Evolutionary conservation across 345 rosid genomes (phyloP), one percentile per base, ranked within the genome.

Genomic region (Excoecaria cochinchinensis): DNA sequence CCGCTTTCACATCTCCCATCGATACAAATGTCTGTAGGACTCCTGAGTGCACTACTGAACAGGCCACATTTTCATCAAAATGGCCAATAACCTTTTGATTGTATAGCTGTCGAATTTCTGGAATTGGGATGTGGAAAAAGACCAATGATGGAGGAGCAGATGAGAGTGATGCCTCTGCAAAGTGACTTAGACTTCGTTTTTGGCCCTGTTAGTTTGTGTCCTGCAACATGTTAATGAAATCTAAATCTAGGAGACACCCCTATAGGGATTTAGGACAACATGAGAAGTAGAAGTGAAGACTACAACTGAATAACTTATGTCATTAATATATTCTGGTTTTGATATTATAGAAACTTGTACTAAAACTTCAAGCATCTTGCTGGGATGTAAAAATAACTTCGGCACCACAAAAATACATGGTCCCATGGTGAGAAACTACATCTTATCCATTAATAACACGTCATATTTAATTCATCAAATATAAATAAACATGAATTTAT

Each of bases 71-170:
- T 80, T 94, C 97, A 76, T 89, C 95, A 74, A 90, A 89, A 79
- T 86, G 84, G 58, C 97, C 98, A 22, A 84, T 42, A 40, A 90
- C 75, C 71, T 83, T 84, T 69, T 80, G 86, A 82, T 84, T 57
- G 86, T 85, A 90, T 51, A 92, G 82, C 64, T 85, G 86, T 60
- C 84, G 85, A 47, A 91, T 85, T 83, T 92, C 98, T 5, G 82
- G 87, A 58, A 94, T 87, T 38, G 97, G 95, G 67, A 94, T 91
- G 77, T 94, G 98, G 87, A 94, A 94, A 77, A 94, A 94, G 44
- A 88, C 89, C 70, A 94, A 50, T 5, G 92, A 90, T 14, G 93
- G 88, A 15, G 80, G 62, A 6, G 22, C 48, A 69, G 61, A 67
- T 2, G n/a, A 50, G 19, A 38, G 14, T n/a, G 44, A 51, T 71